phyloP scores from a whole-genome alignment of 1,139 yeast species.

The Hyphopichia pseudoburtonii region DNA sequence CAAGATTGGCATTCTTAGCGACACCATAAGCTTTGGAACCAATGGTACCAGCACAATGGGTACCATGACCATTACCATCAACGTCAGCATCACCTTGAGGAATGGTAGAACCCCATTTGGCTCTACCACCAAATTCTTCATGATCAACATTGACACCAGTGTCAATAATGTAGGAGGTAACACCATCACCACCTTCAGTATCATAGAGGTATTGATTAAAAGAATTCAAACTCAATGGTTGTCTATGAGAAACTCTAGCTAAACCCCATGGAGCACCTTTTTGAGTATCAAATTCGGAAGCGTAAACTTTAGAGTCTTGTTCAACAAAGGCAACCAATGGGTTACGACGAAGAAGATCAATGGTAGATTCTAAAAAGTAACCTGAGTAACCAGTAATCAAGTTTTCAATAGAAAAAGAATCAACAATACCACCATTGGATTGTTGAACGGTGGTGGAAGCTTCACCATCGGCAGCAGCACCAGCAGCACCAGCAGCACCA shows the following conservation, averaged over 20 bases:
- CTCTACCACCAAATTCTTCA: conserved; percentile 87
- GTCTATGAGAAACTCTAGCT: conserved; percentile 89
- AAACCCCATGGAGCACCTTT: conserved; percentile 96
- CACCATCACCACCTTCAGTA: conserved; percentile 85
- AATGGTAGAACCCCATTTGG: conserved; percentile 89
- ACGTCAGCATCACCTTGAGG: conserved; percentile 78
- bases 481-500: conserved; percentile 17
- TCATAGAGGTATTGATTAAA: conserved; percentile 88
- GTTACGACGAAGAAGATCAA: conserved; percentile 67
- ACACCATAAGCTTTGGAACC: conserved; percentile 44
- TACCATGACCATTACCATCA: conserved; percentile 82
- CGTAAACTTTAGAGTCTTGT: conserved; percentile 72
- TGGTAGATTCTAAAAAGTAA: conserved; percentile 66
- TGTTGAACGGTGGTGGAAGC: conserved; percentile 7
- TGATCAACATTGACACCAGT: conserved; percentile 87
- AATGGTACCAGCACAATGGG: conserved; percentile 49
- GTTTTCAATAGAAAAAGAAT: conserved; percentile 60
- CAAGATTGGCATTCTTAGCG: conserved; percentile 42
- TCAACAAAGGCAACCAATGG: conserved; percentile 80
- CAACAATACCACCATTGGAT: conserved; percentile 60
- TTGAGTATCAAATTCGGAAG: conserved; percentile 63
- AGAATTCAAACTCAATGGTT: conserved; percentile 68
- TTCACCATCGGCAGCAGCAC: conserved; percentile 1
- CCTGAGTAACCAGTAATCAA: conserved; percentile 70
- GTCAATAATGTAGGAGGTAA: conserved; percentile 88